These are phyloP conservation scores for Fusarium sulawesiense DNA, from an alignment of 2,329 filamentous ascomycete species.

Conservation along the genomic window DNA sequence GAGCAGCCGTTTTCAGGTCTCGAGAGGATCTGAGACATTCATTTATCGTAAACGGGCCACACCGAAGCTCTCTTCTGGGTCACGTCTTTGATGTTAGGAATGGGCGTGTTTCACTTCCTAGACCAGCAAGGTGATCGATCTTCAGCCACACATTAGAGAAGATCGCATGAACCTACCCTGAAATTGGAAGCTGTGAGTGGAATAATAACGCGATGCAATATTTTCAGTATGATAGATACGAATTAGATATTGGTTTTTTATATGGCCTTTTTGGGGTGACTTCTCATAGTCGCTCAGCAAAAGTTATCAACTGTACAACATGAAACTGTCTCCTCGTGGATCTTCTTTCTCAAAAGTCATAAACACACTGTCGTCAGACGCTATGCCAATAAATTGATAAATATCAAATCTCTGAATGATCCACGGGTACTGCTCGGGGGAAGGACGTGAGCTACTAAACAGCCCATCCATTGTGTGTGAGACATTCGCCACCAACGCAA, in stretches of 20 bases:
- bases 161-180: background rate
- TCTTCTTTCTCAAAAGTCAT: background rate
- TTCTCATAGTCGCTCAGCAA: background rate
- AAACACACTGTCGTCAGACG: background rate
- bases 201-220: background rate
- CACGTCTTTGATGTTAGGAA: background rate
- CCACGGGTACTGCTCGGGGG: background rate
- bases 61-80: background rate
- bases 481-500: conserved; percentile 4
- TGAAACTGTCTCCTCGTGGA: background rate
- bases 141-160: background rate
- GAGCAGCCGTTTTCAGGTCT: conserved; percentile 7
- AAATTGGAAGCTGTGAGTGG: background rate
- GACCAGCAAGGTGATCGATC: background rate
- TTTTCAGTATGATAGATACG: background rate
- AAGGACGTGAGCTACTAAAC: background rate
- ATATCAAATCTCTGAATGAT: background rate
- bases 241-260: background rate
- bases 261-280: background rate
- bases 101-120: conserved; percentile 16
- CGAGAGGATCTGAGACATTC: conserved; percentile 8
- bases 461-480: background rate
- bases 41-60: background rate
- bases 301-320: background rate
- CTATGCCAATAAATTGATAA: background rate